These are phyloP conservation scores for Solanum hybrid DNA, from an alignment of 305 asterid genomes.

Conservation along the genomic window DNA sequence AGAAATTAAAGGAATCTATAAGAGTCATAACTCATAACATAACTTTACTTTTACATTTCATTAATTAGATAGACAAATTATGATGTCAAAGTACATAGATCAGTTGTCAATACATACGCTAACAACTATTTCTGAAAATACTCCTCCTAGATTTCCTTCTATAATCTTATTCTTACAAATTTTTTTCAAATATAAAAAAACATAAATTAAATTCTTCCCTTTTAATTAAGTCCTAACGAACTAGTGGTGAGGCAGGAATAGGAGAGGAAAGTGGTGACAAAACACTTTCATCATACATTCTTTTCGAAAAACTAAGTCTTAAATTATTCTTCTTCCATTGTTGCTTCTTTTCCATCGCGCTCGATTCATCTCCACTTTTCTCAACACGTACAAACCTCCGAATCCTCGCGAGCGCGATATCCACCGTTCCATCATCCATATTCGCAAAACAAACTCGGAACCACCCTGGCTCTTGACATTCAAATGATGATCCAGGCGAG, in stretches of 20 bases:
- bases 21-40: background rate
- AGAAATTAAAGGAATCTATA: background rate
- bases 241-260: slow-evolving; percentile 57
- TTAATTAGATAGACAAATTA: background rate
- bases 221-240: slow-evolving; percentile 22
- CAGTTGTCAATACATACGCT: background rate
- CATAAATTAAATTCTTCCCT: background rate
- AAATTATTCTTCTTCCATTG: slow-evolving; percentile 42
- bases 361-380: slow-evolving; percentile 3
- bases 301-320: slow-evolving; percentile 56
- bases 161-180: background rate
- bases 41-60: background rate
- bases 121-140: background rate
- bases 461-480: slow-evolving; percentile 33
- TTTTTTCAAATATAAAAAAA: background rate
- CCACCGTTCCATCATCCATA: slow-evolving; percentile 23
- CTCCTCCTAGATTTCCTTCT: background rate
- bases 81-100: background rate
- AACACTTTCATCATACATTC: slow-evolving; percentile 47
- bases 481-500: slow-evolving; percentile 31
- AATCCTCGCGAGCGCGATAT: slow-evolving; percentile 34
- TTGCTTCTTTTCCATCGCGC: slow-evolving; percentile 14
- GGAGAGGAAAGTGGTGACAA: slow-evolving; percentile 71
- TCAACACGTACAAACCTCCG: slow-evolving; percentile 32
- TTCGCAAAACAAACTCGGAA: slow-evolving; percentile 33